Percentiles rank a stretch among this genome's conserved stretches.
Evolutionary conservation across 108 stramenopile genomes (phyloP).

Genomic region (Nitzschia sp.): DNA sequence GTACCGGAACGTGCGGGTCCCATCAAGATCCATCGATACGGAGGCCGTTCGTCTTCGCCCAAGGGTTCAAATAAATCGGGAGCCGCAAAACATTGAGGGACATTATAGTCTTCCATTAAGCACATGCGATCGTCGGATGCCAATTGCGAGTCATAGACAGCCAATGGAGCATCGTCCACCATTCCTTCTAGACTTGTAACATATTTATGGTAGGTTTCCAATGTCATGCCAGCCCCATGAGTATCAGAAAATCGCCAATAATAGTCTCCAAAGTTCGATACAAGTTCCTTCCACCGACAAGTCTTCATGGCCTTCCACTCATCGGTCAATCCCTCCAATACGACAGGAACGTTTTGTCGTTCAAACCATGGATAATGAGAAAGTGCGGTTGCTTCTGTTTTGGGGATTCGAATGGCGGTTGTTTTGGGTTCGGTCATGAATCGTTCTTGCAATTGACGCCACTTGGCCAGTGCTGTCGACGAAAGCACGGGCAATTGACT

Average conservation of each 20-base stretch:
- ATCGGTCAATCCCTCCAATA: slow-evolving; percentile 57
- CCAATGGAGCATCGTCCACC: slow-evolving; percentile 80
- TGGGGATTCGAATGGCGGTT: slow-evolving; percentile 9
- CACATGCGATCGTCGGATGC: slow-evolving; percentile 47
- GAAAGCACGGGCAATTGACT: slow-evolving; percentile 49
- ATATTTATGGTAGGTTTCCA: slow-evolving; percentile 75
- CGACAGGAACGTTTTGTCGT: slow-evolving; percentile 65
- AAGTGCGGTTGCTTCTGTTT: slow-evolving; percentile 1
- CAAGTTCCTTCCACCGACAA: slow-evolving; percentile 51
- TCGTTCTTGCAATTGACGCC: slow-evolving; percentile 43
- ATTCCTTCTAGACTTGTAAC: slow-evolving; percentile 52
- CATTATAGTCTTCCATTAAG: slow-evolving; percentile 60
- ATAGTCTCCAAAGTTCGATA: slow-evolving; percentile 62
- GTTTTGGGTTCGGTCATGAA: slow-evolving; percentile 28
- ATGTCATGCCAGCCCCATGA: slow-evolving; percentile 76
- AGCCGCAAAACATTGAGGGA: slow-evolving; percentile 67
- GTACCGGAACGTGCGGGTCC: slow-evolving; percentile 83
- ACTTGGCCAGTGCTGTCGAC: slow-evolving; percentile 21
- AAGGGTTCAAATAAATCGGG: slow-evolving; percentile 68
- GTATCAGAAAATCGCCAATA: slow-evolving; percentile 77
- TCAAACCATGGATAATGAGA: slow-evolving; percentile 55
- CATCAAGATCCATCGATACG: slow-evolving; percentile 85
- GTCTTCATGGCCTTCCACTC: slow-evolving; percentile 70
- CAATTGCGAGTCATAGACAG: slow-evolving; percentile 84
- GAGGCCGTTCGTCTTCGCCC: slow-evolving; percentile 44